phyloP scores from a whole-genome alignment of 2,329 filamentous ascomycete species.

The Coccinonectria pachysandricola region DNA sequence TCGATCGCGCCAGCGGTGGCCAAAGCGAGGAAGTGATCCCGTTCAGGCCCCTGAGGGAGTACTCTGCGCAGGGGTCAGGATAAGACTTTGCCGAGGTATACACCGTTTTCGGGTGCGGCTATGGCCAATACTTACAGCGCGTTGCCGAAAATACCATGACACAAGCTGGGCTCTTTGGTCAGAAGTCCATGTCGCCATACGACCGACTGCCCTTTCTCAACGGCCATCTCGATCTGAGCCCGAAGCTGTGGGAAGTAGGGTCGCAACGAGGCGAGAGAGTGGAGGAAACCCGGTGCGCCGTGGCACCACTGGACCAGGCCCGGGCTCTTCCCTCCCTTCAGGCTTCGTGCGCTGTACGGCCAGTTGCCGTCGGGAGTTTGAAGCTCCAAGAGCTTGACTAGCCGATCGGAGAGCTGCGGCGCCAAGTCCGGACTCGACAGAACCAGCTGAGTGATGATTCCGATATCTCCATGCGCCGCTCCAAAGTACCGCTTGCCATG shows the following conservation, averaged over 20 bases:
- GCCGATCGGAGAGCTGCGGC: constrained; percentile 37
- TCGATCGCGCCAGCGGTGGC: constrained; percentile 46
- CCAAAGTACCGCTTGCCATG: constrained; percentile 53
- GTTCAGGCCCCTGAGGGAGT: constrained; percentile 21
- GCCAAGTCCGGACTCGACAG: constrained; percentile 46
- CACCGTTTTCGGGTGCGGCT: too few relatives aligned
- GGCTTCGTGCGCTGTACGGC: constrained; percentile 39
- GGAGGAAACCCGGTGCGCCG: constrained; percentile 52
- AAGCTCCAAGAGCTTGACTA: constrained; percentile 46
- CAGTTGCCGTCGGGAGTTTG: constrained; percentile 56
- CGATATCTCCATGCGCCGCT: constrained; percentile 56
- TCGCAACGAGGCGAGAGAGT: constrained; percentile 45
- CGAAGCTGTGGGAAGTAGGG: constrained; percentile 45
- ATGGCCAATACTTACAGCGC: constrained; percentile 50
- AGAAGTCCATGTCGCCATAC: constrained; percentile 48
- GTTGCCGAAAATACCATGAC: constrained; percentile 56
- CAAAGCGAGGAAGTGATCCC: constrained; percentile 47
- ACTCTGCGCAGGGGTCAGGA: constrained; percentile 17
- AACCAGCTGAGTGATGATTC: constrained; percentile 61
- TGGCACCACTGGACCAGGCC: constrained; percentile 56
- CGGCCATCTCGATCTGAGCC: constrained; percentile 40
- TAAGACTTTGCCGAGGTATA: constrained; percentile 9
- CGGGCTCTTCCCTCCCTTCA: constrained; percentile 29
- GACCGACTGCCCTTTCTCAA: constrained; percentile 40
- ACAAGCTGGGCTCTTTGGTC: constrained; percentile 54